These are phyloP conservation scores for Neoarthrinium moseri DNA, from an alignment of 2,329 filamentous ascomycete genomes.

Conservation along the genomic window DNA sequence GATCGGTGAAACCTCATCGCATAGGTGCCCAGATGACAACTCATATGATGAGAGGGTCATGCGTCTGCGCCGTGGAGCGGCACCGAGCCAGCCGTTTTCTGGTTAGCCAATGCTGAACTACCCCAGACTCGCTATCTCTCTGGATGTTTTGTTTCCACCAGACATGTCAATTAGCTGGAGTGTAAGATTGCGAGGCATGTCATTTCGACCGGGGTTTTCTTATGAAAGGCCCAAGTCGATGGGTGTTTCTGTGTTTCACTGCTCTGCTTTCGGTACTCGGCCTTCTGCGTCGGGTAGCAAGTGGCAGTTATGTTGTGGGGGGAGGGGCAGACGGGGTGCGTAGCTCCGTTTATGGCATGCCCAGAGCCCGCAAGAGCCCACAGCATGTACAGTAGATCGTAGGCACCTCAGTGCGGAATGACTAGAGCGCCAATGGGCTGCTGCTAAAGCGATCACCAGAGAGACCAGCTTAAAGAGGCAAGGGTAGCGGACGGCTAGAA, in stretches of 20 bases:
- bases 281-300: not conserved
- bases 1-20: not conserved
- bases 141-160: not conserved
- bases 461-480: not conserved
- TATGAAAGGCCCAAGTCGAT: not conserved
- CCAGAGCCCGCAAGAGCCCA: too few species aligned
- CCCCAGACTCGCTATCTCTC: not conserved
- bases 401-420: too few species aligned
- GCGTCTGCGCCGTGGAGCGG: too few species aligned
- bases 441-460: too few species aligned
- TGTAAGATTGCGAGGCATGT: not conserved
- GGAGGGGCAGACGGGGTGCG: too few species aligned
- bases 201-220: not conserved
- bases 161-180: not conserved
- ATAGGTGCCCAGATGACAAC: not conserved
- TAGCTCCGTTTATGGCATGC: not conserved
- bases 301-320: not conserved
- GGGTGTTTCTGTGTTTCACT: not conserved
- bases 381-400: too few species aligned
- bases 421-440: too few species aligned
- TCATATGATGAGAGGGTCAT: not conserved
- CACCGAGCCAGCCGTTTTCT: too few species aligned
- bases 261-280: not conserved
- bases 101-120: too few species aligned
- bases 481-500: not conserved